A percentile compares a stretch with the other conserved stretches of the same genome.
These are phyloP conservation scores for Pseudopyrenochaeta lycopersici DNA, from an alignment of 2,329 filamentous ascomycete species.

Conservation along the genomic window DNA sequence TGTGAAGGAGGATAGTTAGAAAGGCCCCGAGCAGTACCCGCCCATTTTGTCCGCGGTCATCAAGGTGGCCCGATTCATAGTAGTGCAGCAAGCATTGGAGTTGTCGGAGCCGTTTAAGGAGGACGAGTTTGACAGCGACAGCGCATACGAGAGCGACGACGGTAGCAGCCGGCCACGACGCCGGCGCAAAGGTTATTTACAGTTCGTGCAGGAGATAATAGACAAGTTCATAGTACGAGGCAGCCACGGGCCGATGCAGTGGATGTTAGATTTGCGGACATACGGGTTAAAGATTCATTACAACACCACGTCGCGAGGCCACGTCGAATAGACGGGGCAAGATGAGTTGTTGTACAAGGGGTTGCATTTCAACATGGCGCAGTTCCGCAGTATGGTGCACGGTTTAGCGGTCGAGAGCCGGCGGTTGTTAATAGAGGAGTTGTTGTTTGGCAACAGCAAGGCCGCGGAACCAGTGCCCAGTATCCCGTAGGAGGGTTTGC, in stretches of 20 bases:
- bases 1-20: slow-evolving; percentile 20
- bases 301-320: slow-evolving; percentile 15
- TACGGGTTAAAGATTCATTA: slow-evolving; percentile 22
- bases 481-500: slow-evolving; percentile 1
- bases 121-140: slow-evolving; percentile 7
- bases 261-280: slow-evolving; percentile 21
- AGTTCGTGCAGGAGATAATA: slow-evolving; percentile 23
- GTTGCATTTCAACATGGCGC: slow-evolving; percentile 12
- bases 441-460: slow-evolving; percentile 1
- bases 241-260: slow-evolving; percentile 19
- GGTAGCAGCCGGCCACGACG: not conserved
- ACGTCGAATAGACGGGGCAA: slow-evolving; percentile 9
- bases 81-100: slow-evolving; percentile 27
- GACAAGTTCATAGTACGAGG: slow-evolving; percentile 22
- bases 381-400: slow-evolving; percentile 16
- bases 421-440: not conserved
- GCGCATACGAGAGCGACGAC: slow-evolving; percentile 12
- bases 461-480: not conserved
- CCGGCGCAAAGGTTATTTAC: slow-evolving; percentile 16
- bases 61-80: slow-evolving; percentile 26
- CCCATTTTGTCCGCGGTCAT: slow-evolving; percentile 26
- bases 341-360: slow-evolving; percentile 19
- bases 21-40: slow-evolving; percentile 23
- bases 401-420: not conserved
- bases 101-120: slow-evolving; percentile 5